phyloP scores from a whole-genome alignment of 73 alveolate species.

The Stentor roeselii region DNA sequence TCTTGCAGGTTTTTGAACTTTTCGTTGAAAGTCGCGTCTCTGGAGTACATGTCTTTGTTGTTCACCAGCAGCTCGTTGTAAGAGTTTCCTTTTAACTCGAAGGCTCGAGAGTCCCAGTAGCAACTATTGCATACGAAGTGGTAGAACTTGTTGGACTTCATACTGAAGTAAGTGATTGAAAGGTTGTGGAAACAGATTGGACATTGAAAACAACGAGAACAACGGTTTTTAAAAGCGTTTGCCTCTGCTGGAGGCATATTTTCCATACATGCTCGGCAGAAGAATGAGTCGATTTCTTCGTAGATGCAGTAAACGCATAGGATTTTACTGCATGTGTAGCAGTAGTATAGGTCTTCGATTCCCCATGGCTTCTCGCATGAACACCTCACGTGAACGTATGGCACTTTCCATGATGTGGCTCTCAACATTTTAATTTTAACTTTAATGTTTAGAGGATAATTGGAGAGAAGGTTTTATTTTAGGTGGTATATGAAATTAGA shows the following conservation, averaged over 20 bases:
- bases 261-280: slow-evolving; percentile 50
- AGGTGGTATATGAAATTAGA: too few relatives aligned
- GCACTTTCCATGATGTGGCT: slow-evolving; percentile 19
- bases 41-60: neutral
- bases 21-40: neutral
- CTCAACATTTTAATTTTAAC: neutral
- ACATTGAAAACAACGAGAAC: slow-evolving; percentile 46
- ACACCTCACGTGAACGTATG: slow-evolving; percentile 43
- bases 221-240: slow-evolving; percentile 35
- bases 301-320: slow-evolving; percentile 41
- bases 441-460: too few relatives aligned
- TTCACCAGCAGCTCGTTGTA: neutral
- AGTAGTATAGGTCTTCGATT: slow-evolving; percentile 46
- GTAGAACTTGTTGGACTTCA: neutral
- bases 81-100: neutral
- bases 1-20: neutral
- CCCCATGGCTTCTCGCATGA: slow-evolving; percentile 38
- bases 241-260: slow-evolving; percentile 43
- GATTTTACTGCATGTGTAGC: slow-evolving; percentile 45
- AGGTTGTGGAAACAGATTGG: slow-evolving; percentile 45
- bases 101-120: slow-evolving; percentile 19
- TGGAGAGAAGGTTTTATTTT: too few relatives aligned
- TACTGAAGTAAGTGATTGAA: neutral
- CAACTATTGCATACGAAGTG: slow-evolving; percentile 25
- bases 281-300: slow-evolving; percentile 61